Base-by-base conservation (phyloP, 257 asterid genomes). In the Cinchona pubescens region DNA sequence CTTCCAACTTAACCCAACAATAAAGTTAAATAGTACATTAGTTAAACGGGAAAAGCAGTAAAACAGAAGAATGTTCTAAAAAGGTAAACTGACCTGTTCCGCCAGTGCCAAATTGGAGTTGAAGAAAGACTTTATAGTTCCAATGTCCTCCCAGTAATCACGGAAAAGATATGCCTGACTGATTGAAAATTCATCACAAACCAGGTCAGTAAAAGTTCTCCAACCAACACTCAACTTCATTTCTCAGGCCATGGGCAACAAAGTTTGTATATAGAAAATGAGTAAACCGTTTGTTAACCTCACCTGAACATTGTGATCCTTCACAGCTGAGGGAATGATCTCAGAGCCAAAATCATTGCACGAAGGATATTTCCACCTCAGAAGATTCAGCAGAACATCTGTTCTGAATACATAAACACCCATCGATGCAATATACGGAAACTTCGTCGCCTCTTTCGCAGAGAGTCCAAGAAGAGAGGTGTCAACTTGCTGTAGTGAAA, bases 91-190 rank as follows among this genome's bases (percentile, higher is more conserved):
- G 49, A 92, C 97, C 97, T 94, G 96, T 82, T 92, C 87, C 1
- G 98, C 81, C 69, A 95, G 96, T 79, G 96, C 98, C 85, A 95
- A 88, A 83, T 95, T 95, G 70, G 98, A 96, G 69, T 95, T 94
- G 29, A 88, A 95, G 80, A 95, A 92, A n/a, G 98, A 85, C 84
- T 84, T 91, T 42, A 92, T 84, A 40, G 98, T 91, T 80, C 99
- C 97, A 45, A 94, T 94, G 81, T 94, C 99, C 82, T 94, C 98
- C 97, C 97, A 94, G 78, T 94, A 90, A 83, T 94, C 98, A 46
- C 78, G 84, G 80, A 94, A 94, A 69, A 94, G 69, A 81, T 87
- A 90, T 29, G 98, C 98, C 98, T 94, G 85, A 56, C 49, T 65
- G 62, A n/a, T n/a, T 11, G 67, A 10, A 23, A 67, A 83, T 60